phyloP scores from a whole-genome alignment of 2,329 filamentous ascomycete species.

The Alternaria infectoria region DNA sequence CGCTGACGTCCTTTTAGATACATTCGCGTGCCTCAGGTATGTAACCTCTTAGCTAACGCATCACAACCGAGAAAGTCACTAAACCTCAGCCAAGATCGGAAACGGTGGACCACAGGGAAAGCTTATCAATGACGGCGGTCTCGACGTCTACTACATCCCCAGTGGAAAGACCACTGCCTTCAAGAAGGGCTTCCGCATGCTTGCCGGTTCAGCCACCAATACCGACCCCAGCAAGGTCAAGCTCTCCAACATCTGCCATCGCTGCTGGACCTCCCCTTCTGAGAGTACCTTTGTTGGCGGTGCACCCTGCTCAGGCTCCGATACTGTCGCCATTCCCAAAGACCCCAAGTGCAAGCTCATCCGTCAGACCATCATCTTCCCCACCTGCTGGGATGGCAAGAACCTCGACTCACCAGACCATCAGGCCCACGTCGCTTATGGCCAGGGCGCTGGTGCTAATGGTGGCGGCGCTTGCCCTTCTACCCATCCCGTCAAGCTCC shows the following conservation, averaged over 20 bases:
- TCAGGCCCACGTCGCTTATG: conserved; percentile 55
- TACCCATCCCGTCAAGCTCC: conserved; percentile 41
- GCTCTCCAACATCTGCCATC: conserved; percentile 40
- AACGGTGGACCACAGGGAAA: conserved; percentile 45
- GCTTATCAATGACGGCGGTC: conserved; percentile 44
- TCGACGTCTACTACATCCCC: conserved; percentile 46
- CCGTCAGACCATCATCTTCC: conserved; percentile 61
- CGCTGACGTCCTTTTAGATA: conserved; percentile 15
- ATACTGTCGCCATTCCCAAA: conserved; percentile 59
- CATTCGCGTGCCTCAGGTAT: conserved; percentile 37
- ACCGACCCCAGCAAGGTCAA: conserved; percentile 39
- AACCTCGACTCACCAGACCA: conserved; percentile 43
- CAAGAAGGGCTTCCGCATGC: conserved; percentile 46
- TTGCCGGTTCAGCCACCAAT: conserved; percentile 39
- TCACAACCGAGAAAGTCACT: not conserved
- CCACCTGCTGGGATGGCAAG: conserved; percentile 40
- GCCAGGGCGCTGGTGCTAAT: conserved; percentile 52
- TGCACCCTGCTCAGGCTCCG: conserved; percentile 57
- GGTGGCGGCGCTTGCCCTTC: conserved; percentile 58
- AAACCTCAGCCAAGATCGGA: conserved; percentile 20
- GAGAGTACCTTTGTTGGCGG: conserved; percentile 58
- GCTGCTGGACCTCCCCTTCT: conserved; percentile 51
- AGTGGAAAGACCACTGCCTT: conserved; percentile 44
- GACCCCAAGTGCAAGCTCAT: conserved; percentile 59
- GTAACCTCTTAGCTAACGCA: not conserved